Percentiles rank a stretch among this genome's conserved stretches.
Evolutionary conservation across 2,329 filamentous ascomycete species (phyloP).

Genomic region (Zymoseptoria tritici): DNA sequence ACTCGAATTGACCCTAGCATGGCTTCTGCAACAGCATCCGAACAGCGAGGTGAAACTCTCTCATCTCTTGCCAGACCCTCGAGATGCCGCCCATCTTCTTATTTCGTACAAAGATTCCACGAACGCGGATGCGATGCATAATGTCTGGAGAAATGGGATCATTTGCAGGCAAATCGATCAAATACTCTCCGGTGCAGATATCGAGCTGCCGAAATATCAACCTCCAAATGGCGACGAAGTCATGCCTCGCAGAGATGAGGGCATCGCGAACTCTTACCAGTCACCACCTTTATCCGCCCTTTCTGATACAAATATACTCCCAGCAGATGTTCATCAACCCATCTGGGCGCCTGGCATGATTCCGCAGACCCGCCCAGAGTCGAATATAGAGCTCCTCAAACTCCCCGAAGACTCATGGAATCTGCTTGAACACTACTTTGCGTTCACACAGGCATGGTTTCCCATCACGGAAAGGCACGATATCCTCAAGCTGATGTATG

Average conservation of each 20-base stretch:
- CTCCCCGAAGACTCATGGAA: constrained; percentile 51
- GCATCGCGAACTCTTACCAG: constrained; percentile 3
- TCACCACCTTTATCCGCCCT: constrained; percentile 17
- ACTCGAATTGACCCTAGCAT: constrained; percentile 60
- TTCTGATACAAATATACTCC: constrained; percentile 6
- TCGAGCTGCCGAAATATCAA: constrained; percentile 15
- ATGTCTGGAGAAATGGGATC: constrained; percentile 54
- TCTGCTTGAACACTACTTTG: constrained; percentile 65
- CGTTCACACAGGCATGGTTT: constrained; percentile 70
- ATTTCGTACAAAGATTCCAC: constrained; percentile 47
- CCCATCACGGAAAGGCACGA: constrained; percentile 63
- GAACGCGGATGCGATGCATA: constrained; percentile 52
- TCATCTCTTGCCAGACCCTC: constrained; percentile 44
- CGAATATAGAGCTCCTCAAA: constrained; percentile 7
- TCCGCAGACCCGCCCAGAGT: neutral
- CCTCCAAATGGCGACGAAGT: neutral
- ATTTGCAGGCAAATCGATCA: constrained; percentile 57
- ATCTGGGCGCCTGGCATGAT: neutral
- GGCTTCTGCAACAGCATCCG: constrained; percentile 56
- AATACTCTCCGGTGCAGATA: constrained; percentile 44
- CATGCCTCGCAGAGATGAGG: neutral
- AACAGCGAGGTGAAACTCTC: constrained; percentile 53
- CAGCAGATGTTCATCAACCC: neutral
- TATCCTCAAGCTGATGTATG: constrained; percentile 51
- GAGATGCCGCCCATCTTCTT: constrained; percentile 36